Evolutionary conservation across 192 early-diverging fungal species (phyloP), one percentile per base, ranked within the genome.

Genomic region (Diversispora epigaea): DNA sequence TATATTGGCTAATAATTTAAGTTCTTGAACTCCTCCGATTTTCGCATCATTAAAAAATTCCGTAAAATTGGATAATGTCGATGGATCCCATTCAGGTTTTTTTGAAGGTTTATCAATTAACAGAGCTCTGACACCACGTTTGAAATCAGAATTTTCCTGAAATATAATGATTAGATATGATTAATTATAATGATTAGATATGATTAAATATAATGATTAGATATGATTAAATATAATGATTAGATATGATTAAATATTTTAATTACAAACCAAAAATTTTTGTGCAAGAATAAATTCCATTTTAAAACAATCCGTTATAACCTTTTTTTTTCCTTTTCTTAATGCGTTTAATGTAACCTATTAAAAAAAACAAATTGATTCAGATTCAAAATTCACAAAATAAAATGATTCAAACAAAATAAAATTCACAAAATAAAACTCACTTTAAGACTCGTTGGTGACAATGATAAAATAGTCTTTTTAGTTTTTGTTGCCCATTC

Each of bases 371-470:
- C 44, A 19, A 21, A 66, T 44, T n/a, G n/a, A 46, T 12, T 43
- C 40, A 14, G 4, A 40, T 4, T 19, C 15, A 67, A 21, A 7
- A 67, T 9, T 45, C 1, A 1, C 9, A 19, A 66, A 66, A 41
- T 67, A 67, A 21, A 8, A 69, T n/a, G n/a, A 25, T 44, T 19
- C 15, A 56, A 19, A 44, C 10, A 3, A 44, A 65, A 65, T 4
- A 67, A 21, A 7, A 67, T 9, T 45, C 1, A 1, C 9, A 19
- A 66, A 66, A 41, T 67, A 67, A 21, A 8, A 69, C 22, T 8
- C 8, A 98, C 89, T 80, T 94, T 95, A 78, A 97, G 85, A 44
- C 92, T 93, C 10, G 91, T 93, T 4, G 97, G 97, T 21, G 94
- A 96, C 82, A 93, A 86, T 22, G 63, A 74, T 45, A 82, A 76